Percentiles rank a stretch among this genome's conserved stretches.
Conservation (phyloP, 495 filamentous ascomycete genomes). For the Pyrenula massariospora region DNA sequence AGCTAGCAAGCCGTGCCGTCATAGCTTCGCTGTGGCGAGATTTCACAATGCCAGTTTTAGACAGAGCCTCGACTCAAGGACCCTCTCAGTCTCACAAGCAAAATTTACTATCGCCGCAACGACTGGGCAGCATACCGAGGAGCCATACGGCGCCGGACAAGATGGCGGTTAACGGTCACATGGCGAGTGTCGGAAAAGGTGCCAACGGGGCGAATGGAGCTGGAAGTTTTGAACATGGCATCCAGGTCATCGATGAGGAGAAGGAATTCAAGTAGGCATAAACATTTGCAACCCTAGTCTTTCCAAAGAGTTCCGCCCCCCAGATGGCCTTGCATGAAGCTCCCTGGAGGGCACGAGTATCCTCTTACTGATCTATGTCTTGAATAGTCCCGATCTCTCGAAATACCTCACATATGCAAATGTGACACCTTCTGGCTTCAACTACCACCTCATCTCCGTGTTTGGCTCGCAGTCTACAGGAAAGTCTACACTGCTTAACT, state of each 20-base stretch:
- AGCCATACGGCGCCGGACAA: constrained; percentile 41
- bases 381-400: constrained; percentile 58
- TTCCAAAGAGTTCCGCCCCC: neutral
- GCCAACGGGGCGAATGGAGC: constrained; percentile 45
- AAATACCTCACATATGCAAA: constrained; percentile 69
- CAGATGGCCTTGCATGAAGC: neutral
- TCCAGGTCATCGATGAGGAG: constrained; percentile 92
- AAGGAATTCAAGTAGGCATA: constrained; percentile 91
- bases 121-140: constrained; percentile 19
- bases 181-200: constrained; percentile 59
- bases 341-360: too few species aligned
- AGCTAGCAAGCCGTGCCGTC: neutral
- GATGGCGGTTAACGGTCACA: constrained; percentile 79
- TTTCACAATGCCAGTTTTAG: neutral
- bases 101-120: constrained; percentile 1
- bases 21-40: neutral
- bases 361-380: neutral
- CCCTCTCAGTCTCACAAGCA: neutral
- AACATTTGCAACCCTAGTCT: too few species aligned
- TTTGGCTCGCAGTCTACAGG: constrained; percentile 98
- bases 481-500: constrained; percentile 92
- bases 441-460: constrained; percentile 97
- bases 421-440: constrained; percentile 82
- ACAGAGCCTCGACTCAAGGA: neutral
- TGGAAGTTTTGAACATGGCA: constrained; percentile 71